These are phyloP conservation scores for Ceratobasidium sp. DNA, from an alignment of 1,284 basidiomycete genomes.

Conservation along the genomic window DNA sequence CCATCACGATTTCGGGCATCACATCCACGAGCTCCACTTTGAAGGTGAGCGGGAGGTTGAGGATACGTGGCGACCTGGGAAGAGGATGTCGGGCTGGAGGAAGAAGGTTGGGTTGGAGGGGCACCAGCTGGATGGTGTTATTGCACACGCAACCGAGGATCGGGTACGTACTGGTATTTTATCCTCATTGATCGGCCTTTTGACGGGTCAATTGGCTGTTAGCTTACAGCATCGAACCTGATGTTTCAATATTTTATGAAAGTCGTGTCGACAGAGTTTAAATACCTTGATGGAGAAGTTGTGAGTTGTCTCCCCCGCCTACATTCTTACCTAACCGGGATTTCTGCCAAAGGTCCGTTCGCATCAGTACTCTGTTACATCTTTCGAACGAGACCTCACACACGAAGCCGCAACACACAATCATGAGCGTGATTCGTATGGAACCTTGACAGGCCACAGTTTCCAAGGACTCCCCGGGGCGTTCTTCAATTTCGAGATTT, in stretches of 20 bases:
- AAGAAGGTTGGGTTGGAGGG: slow-evolving; percentile 77
- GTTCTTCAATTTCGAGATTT: slow-evolving; percentile 98
- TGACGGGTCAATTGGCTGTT: slow-evolving; percentile 28
- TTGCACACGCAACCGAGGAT: slow-evolving; percentile 68
- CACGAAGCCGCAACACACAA: slow-evolving; percentile 64
- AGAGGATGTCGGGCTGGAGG: slow-evolving; percentile 71
- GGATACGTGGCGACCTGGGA: slow-evolving; percentile 57
- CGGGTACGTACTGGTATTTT: slow-evolving; percentile 18
- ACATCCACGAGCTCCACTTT: slow-evolving; percentile 88
- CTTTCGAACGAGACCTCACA: slow-evolving; percentile 91
- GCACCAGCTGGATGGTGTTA: slow-evolving; percentile 83
- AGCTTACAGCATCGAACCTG: slow-evolving; percentile 80
- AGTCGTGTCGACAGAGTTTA: slow-evolving; percentile 93
- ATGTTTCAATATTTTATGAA: slow-evolving; percentile 99
- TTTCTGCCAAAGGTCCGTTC: slow-evolving; percentile 70
- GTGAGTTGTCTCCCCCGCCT: slow-evolving; percentile 60
- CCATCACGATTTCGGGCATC: slow-evolving; percentile 60
- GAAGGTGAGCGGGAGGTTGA: slow-evolving; percentile 75
- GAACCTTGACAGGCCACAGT: slow-evolving; percentile 85
- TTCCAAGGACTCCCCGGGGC: slow-evolving; percentile 82
- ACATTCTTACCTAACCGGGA: background rate
- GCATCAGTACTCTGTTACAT: slow-evolving; percentile 94
- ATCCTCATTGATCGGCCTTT: background rate
- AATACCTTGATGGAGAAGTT: slow-evolving; percentile 77
- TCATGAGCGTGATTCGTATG: slow-evolving; percentile 69